A percentile compares a stretch with the other conserved stretches of the same genome.
Conservation (phyloP, 1,284 basidiomycete species). For the Heterobasidion annosum region DNA sequence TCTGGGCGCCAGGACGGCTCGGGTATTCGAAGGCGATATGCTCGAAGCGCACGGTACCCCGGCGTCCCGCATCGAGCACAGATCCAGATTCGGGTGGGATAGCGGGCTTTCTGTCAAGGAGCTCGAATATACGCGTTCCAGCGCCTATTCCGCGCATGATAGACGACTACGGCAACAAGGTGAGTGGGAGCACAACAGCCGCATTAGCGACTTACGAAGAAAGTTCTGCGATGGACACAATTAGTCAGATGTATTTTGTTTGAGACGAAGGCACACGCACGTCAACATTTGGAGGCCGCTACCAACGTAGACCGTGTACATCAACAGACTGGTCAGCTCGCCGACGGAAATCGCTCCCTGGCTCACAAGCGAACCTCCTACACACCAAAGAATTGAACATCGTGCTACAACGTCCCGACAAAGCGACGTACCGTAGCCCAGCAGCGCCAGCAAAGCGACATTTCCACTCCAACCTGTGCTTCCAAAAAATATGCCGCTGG, state of each 20-base stretch:
- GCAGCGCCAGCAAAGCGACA: slow-evolving; percentile 78
- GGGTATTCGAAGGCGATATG: slow-evolving; percentile 84
- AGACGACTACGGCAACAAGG: slow-evolving; percentile 43
- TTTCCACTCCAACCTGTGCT: slow-evolving; percentile 94
- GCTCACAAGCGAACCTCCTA: slow-evolving; percentile 87
- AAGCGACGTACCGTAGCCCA: slow-evolving; percentile 74
- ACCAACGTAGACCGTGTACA: slow-evolving; percentile 91
- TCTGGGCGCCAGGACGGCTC: slow-evolving; percentile 66
- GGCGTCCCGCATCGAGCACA: slow-evolving; percentile 40
- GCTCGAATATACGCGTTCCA: slow-evolving; percentile 86
- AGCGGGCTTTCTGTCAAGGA: slow-evolving; percentile 74
- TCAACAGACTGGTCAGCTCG: slow-evolving; percentile 82
- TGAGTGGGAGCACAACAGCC: background rate
- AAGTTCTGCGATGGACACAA: slow-evolving; percentile 14
- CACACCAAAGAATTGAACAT: background rate
- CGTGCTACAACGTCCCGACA: background rate
- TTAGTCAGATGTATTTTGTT: slow-evolving; percentile 7
- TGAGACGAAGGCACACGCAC: slow-evolving; percentile 31
- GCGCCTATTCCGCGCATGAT: slow-evolving; percentile 92
- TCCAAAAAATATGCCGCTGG: slow-evolving; percentile 90
- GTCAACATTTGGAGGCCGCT: slow-evolving; percentile 73
- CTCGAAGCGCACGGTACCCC: slow-evolving; percentile 71
- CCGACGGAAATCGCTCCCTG: slow-evolving; percentile 85
- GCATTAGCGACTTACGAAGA: slow-evolving; percentile 27
- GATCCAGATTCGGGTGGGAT: slow-evolving; percentile 62